Evolutionary conservation across 805 yeast genomes (phyloP), one percentile per base, ranked within the genome.

Genomic region (Vanderwaltozyma verrucispora): DNA sequence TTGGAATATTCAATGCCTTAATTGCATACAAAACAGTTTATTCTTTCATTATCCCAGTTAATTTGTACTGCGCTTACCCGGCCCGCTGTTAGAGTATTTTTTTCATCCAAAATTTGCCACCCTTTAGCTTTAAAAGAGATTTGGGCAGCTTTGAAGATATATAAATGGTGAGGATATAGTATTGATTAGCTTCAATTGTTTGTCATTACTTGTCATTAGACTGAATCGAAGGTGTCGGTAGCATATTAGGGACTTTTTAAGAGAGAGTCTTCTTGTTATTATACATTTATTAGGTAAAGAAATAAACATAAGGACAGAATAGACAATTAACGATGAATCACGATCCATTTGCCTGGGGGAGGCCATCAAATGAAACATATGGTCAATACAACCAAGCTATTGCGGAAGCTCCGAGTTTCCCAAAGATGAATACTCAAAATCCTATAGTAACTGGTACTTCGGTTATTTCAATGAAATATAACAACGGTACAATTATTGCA

Each of bases 401-500:
- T 50, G 82, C 94, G 34, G 63, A 77, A 45, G 87, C 87, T 20
- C 46, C 60, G 1, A 65, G 65, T 32, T 71, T 77, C 56, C 96
- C 96, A 23, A 73, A 69, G 39, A 75, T 77, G 77, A 80, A 84
- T 60, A 89, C 98, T 2, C 95, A 85, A 59, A 86, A 79, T 56
- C 99, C 99, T 33, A 81, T 84, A 48, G 85, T 92, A 42, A 92
- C 99, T 12, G 97, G 98, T 56, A 85, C 97, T 1, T 86, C 96
- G 26, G 98, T 92, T 17, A 71, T 92, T 49, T 94, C 92, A 8
- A 72, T 89, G 62, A 92, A 88, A 64, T 92, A 79, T 67, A 69
- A 83, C 45, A 82, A 81, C 48, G 99, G 99, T 28, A 79, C 92
- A 32, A 75, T 92, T 28, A 70, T 92, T 62, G 97, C 99, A 2